These are phyloP conservation scores for Curvularia lunata DNA, from an alignment of 2,329 filamentous ascomycete species.

Conservation along the genomic window DNA sequence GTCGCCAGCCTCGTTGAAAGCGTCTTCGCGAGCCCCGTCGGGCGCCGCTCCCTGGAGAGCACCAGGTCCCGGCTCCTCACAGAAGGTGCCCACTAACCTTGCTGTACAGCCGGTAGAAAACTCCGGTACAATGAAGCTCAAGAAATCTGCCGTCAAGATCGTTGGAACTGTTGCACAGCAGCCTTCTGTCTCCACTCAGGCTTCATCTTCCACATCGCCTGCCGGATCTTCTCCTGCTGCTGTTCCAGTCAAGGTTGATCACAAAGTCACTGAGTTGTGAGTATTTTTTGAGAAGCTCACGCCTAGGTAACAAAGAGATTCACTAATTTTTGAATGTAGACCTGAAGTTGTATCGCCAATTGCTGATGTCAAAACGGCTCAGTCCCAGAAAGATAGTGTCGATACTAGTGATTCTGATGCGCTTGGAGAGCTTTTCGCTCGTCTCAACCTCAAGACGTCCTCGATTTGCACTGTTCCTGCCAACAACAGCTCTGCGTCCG, in stretches of 20 bases:
- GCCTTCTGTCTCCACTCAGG: background rate
- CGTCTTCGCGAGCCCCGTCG: background rate
- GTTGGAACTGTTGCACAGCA: conserved; percentile 24
- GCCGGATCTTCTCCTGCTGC: conserved; percentile 3
- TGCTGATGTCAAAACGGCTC: background rate
- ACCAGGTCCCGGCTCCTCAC: background rate
- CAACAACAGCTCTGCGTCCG: background rate
- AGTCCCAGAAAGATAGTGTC: conserved; percentile 8
- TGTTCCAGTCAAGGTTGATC: conserved; percentile 13
- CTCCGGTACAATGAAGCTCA: conserved; percentile 30
- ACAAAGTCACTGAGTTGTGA: conserved; percentile 24
- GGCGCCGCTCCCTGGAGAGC: background rate
- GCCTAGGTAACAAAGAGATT: background rate
- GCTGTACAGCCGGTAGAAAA: conserved; percentile 32
- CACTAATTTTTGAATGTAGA: conserved; percentile 15
- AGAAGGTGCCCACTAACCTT: conserved; percentile 25
- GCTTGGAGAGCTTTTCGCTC: conserved; percentile 31
- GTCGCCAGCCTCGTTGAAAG: background rate
- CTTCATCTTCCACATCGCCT: conserved; percentile 1
- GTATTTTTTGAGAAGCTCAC: background rate
- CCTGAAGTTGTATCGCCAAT: background rate
- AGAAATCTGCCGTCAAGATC: conserved; percentile 39
- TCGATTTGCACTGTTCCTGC: background rate
- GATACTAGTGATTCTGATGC: conserved; percentile 4
- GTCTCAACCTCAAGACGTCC: conserved; percentile 15